Base-by-base conservation (phyloP, 2,329 filamentous ascomycete genomes). In the Plenodomus lindquistii region DNA sequence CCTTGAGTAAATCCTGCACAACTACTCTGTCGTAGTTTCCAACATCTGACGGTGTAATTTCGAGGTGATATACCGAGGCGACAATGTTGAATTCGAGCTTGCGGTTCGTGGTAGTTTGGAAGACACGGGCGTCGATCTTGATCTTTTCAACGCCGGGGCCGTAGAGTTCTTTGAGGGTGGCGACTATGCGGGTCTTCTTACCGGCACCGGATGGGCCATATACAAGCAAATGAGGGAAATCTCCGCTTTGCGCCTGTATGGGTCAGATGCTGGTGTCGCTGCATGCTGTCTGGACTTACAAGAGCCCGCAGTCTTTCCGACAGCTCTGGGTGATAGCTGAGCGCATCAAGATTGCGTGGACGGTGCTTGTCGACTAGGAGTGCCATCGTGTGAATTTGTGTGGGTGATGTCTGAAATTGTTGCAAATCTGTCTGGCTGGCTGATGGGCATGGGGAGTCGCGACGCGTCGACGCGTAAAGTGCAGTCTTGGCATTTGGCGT, bases 41-140 rank as follows among this genome's bases (percentile, higher is more conserved):
- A 4, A 99, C 94, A 63, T 99, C 94, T 1, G 91, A 95, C 0
- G 94, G 94, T 7, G 94, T 99, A 68, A 99, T 99, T 73, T 99
- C 94, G 63, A 99, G 86, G 73, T 99, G 94, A 76, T 99, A 99
- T 56, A 97, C 86, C 0, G 93, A 97, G 37, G 92, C 86, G 45
- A 99, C 94, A 57, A 99, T 96, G 77, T 97, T 99, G 83, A 99
- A 99, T 76, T 99, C 94, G 63, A 99, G 87, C 75, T 99, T 99
- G 70, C 94, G 91, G 74, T 96, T 97, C 68, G 87, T 88, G 18
- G 85, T 92, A 1, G 94, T 97, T 75, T 96, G 92, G 78, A 99
- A 99, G 50, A 97, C 88, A 57, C 94, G 89, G 11, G 91, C 90
- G 70, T 99, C 94, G 75, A 99, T 97, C 78, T 97, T 97, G 81